phyloP scores from a whole-genome alignment of 2,329 filamentous ascomycete genomes.

The Piedraia hortae region DNA sequence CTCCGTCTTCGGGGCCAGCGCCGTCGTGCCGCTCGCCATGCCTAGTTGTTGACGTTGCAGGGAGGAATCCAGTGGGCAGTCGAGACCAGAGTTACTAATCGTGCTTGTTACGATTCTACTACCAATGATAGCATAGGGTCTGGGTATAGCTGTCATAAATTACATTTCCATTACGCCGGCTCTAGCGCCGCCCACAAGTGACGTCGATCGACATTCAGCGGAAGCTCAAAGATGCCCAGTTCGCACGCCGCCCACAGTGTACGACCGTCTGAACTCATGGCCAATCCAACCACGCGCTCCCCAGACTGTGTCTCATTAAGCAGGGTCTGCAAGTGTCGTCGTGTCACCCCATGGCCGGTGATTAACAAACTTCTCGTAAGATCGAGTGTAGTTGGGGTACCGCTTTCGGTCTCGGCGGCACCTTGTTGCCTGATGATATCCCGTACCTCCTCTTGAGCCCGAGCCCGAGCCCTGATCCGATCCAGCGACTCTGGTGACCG shows the following conservation, averaged over 20 bases:
- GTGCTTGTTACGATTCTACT: not conserved
- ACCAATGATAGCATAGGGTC: not conserved
- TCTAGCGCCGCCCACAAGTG: slow-evolving; percentile 21
- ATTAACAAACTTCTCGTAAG: no score
- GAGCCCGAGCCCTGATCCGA: no score
- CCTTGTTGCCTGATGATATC: no score
- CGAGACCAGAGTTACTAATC: no score
- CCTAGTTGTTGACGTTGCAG: not conserved
- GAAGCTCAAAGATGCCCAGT: slow-evolving; percentile 50
- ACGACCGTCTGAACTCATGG: slow-evolving; percentile 21
- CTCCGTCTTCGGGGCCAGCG: slow-evolving; percentile 63
- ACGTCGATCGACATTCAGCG: slow-evolving; percentile 33
- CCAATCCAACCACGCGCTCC: slow-evolving; percentile 20
- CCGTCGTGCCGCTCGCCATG: slow-evolving; percentile 2
- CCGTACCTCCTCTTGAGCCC: no score
- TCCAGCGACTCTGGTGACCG: no score
- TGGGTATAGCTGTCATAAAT: not conserved
- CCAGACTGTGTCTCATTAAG: slow-evolving; percentile 8
- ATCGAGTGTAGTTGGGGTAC: no score
- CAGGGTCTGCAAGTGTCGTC: no score
- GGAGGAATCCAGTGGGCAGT: no score
- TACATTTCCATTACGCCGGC: slow-evolving; percentile 3
- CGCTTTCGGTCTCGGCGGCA: no score
- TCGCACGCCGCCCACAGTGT: slow-evolving; percentile 25
- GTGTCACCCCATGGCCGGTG: no score